These are phyloP conservation scores for Trichophyton simii DNA, from an alignment of 2,329 filamentous ascomycete genomes.

Conservation along the genomic window DNA sequence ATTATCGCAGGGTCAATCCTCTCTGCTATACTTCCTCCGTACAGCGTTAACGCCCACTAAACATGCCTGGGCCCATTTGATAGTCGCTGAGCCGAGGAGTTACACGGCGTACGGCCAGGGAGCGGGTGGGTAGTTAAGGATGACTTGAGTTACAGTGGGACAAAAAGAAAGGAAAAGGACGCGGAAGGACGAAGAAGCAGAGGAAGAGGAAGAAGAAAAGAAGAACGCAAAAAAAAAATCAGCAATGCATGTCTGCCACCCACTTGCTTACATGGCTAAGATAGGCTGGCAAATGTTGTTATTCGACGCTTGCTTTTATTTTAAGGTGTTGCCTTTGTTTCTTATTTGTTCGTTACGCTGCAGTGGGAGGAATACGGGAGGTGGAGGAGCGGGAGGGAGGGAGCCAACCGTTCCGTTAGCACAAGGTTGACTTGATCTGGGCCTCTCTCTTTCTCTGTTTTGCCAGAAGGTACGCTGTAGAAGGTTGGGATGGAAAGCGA, in stretches of 20 bases:
- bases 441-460: background rate
- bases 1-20: background rate
- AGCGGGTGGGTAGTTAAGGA: background rate
- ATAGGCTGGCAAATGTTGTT: background rate
- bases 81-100: background rate
- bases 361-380: background rate
- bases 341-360: background rate
- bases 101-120: background rate
- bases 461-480: background rate
- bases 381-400: background rate
- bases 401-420: background rate
- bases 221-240: background rate
- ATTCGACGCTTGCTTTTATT: background rate
- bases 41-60: background rate
- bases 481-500: background rate
- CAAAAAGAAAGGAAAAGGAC: no score
- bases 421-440: background rate
- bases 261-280: background rate
- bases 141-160: background rate
- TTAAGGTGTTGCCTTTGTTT: background rate
- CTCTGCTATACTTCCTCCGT: background rate
- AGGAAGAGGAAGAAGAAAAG: background rate
- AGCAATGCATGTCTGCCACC: background rate
- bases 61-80: background rate
- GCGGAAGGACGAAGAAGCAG: background rate